phyloP scores from a whole-genome alignment of 306 rosid species.

The Fragaria iinumae region DNA sequence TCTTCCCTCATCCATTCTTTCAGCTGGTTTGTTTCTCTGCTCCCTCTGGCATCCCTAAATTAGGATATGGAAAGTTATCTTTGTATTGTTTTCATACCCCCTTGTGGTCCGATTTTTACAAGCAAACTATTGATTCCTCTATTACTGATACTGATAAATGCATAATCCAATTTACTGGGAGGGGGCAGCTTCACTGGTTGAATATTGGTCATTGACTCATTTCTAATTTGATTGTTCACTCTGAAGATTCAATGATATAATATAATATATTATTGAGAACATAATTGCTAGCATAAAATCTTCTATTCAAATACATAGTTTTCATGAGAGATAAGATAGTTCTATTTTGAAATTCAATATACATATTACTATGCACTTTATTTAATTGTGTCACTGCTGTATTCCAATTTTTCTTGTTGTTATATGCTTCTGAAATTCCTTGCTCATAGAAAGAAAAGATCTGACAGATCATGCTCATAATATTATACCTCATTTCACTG shows the following conservation, averaged over 20 bases:
- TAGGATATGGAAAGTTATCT: background rate
- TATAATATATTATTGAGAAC: background rate
- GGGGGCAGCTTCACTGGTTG: background rate
- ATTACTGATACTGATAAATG: background rate
- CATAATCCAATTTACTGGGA: constrained; percentile 5
- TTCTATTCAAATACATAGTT: background rate
- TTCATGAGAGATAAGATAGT: background rate
- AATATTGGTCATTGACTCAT: background rate
- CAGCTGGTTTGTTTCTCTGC: constrained; percentile 79
- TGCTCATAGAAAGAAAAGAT: background rate
- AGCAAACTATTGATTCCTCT: background rate
- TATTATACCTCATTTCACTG: constrained; percentile 26
- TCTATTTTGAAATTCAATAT: background rate
- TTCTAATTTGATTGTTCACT: background rate
- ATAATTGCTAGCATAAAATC: background rate
- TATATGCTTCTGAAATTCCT: background rate
- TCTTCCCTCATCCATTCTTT: constrained; percentile 92
- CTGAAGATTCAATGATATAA: background rate
- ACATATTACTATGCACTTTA: background rate
- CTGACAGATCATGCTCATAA: constrained; percentile 8
- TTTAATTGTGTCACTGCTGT: background rate
- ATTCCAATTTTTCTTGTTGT: background rate
- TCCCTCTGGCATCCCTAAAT: constrained; percentile 26
- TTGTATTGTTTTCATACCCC: background rate
- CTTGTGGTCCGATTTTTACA: background rate